These are phyloP conservation scores for Luffa aegyptiaca DNA, from an alignment of 306 rosid species.

Conservation along the genomic window DNA sequence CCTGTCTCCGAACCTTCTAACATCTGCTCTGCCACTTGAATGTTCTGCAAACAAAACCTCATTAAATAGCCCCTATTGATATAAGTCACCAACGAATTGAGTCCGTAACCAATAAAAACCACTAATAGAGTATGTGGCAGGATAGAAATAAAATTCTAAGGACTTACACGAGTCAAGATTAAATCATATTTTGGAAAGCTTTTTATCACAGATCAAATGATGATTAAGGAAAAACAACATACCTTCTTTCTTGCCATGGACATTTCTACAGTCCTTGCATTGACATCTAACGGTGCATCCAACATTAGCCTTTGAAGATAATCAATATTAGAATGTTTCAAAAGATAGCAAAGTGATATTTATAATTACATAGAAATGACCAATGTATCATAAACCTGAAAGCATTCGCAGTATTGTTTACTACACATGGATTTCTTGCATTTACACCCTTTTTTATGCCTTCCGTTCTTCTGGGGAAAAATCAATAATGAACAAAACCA, in stretches of 20 bases:
- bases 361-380: neutral
- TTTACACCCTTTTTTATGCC: constrained; percentile 70
- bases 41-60: constrained; percentile 18
- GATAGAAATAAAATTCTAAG: no score
- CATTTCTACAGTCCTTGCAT: constrained; percentile 59
- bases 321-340: neutral
- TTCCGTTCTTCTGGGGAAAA: constrained; percentile 33
- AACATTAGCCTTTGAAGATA: constrained; percentile 39
- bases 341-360: neutral
- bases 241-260: constrained; percentile 59
- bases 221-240: constrained; percentile 5
- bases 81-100: no score
- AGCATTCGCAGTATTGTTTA: constrained; percentile 81
- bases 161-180: no score
- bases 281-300: constrained; percentile 69
- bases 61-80: no score
- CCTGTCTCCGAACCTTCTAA: constrained; percentile 6
- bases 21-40: neutral
- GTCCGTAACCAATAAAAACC: no score
- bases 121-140: no score
- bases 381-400: constrained; percentile 33
- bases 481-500: constrained; percentile 11
- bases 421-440: constrained; percentile 67
- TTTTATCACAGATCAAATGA: neutral
- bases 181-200: neutral